Evolutionary conservation across 768 basidiomycete genomes (phyloP), one percentile per base, ranked within the genome.

Genomic region (Lactarius tabidus): DNA sequence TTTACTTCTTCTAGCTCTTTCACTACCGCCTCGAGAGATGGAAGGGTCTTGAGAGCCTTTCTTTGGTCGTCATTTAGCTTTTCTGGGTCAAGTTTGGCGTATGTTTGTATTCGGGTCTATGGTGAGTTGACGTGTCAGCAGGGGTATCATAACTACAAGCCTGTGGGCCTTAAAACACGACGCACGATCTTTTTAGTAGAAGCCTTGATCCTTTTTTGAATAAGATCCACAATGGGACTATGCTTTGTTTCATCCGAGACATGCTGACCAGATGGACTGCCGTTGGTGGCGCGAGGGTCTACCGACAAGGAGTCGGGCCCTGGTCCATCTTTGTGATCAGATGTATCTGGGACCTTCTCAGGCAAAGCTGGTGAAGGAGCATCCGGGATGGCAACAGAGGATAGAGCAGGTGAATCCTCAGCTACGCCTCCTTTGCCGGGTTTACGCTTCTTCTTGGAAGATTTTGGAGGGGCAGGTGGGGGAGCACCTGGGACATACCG

Each of bases 11-110:
- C 86, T 17, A 96, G 77, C 71, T 95, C 94, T 71, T 91, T 92
- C 69, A 87, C 83, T 45, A 87, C 80, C 12, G 87, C 90, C 71
- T 95, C 93, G 26, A 95, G 79, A 7, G 81, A 79, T 12, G 93
- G 84, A 52, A 96, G 84, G 20, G 84, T 86, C 68, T 85, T 89
- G 59, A 95, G 71, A 2, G 83, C 80, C 38, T 87, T 85, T 68
- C 82, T 89, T 77, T 97, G 94, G 75, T 96, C 95, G 48, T 93
- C 91, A 68, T 96, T 92, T 60, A 95, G 83, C 71, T 89, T 88
- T 61, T 87, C 85, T 3, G 81, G 74, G 31, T 86, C 85, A 23
- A 83, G 87, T 3, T 84, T 71, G 35, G 88, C 83, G 74, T 96
- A 95, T 14, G 79, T 76, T 55, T 86, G 79, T 79, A 92, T 84